phyloP scores from a whole-genome alignment of 2,329 filamentous ascomycete species.

The Beauveria caledonica region DNA sequence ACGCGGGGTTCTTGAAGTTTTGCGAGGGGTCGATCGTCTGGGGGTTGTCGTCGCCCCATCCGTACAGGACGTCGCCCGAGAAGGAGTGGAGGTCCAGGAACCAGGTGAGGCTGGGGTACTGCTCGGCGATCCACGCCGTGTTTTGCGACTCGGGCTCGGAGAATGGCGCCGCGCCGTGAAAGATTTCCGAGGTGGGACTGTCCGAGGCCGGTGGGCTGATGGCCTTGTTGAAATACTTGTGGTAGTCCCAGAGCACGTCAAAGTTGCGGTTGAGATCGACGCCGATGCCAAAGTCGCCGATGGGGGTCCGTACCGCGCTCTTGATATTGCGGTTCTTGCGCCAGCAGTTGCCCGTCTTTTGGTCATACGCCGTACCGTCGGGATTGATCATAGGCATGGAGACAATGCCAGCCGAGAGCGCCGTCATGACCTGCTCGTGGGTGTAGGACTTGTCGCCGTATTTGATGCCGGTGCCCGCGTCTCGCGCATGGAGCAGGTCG shows the following conservation, averaged over 20 bases:
- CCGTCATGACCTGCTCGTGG: constrained; percentile 41
- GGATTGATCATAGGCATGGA: constrained; percentile 45
- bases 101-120: constrained; percentile 43
- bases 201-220: constrained; percentile 32
- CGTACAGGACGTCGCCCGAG: constrained; percentile 43
- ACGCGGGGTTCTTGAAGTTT: constrained; percentile 45
- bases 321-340: constrained; percentile 46
- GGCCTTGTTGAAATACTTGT: constrained; percentile 30
- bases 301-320: constrained; percentile 20
- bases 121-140: constrained; percentile 43
- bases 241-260: constrained; percentile 49
- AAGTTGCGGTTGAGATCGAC: constrained; percentile 51
- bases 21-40: constrained; percentile 36
- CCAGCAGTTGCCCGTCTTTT: constrained; percentile 42
- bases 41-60: constrained; percentile 48
- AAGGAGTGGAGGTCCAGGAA: constrained; percentile 52
- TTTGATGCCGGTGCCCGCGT: constrained; percentile 37
- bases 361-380: constrained; percentile 45
- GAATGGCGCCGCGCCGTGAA: constrained; percentile 40
- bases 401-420: constrained; percentile 44
- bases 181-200: constrained; percentile 36
- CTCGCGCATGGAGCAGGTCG: constrained; percentile 46
- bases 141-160: constrained; percentile 51
- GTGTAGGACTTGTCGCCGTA: constrained; percentile 46
- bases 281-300: constrained; percentile 27